Evolutionary conservation across 2,329 filamentous ascomycete genomes (phyloP).

Genomic region (Monascus ruber): DNA sequence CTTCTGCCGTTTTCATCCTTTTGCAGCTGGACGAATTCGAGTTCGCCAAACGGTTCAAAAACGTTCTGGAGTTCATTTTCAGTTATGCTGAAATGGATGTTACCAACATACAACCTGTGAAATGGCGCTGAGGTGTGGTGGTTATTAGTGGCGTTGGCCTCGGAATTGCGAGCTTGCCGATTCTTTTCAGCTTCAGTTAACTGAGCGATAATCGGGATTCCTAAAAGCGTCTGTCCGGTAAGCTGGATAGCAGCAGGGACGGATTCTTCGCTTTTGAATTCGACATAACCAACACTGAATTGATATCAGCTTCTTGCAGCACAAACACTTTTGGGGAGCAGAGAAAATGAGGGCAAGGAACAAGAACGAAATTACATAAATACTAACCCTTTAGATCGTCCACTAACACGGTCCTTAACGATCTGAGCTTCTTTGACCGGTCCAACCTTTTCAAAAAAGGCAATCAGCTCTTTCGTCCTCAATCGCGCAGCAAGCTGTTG

Average conservation of each 20-base stretch:
- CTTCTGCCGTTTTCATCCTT: conserved; percentile 87
- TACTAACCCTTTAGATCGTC: conserved; percentile 87
- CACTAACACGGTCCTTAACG: conserved; percentile 93
- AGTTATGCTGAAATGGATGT: conserved; percentile 98
- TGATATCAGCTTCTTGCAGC: conserved; percentile 2
- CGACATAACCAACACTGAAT: conserved; percentile 88
- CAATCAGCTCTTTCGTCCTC: conserved; percentile 80
- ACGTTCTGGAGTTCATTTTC: conserved; percentile 92
- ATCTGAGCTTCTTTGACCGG: conserved; percentile 96
- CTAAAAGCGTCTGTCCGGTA: conserved; percentile 95
- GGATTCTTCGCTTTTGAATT: conserved; percentile 94
- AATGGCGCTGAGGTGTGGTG: conserved; percentile 82
- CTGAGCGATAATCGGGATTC: conserved; percentile 96
- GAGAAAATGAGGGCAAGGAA: conserved; percentile 2
- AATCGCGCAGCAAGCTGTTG: conserved; percentile 94
- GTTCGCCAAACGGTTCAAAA: conserved; percentile 93
- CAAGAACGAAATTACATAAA: conserved; percentile 4
- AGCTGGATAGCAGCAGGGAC: conserved; percentile 90
- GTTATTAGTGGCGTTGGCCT: conserved; percentile 52
- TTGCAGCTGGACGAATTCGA: conserved; percentile 94
- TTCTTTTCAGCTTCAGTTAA: conserved; percentile 99
- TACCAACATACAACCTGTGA: conserved; percentile 96
- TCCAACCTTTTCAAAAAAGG: conserved; percentile 91
- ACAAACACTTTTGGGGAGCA: not conserved
- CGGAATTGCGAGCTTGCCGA: conserved; percentile 78